Conservation (phyloP, 805 yeast genomes). For the Ogataea nitratoaversa region DNA sequence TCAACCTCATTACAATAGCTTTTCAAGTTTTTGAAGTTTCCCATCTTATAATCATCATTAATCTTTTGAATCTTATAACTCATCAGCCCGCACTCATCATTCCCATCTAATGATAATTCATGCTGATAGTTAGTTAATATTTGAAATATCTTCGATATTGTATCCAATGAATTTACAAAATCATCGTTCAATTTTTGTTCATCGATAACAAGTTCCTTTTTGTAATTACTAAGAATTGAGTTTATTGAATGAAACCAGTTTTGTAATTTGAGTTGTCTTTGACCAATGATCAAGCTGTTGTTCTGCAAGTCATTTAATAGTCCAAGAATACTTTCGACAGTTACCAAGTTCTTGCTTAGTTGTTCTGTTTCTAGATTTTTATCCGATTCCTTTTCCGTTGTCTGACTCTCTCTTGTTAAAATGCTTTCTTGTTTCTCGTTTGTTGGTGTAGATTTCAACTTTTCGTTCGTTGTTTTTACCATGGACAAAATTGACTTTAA, state of each 20-base stretch:
- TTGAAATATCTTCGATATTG: slow-evolving; percentile 21
- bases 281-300: slow-evolving; percentile 11
- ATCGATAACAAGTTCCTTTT: slow-evolving; percentile 10
- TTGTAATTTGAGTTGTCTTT: slow-evolving; percentile 8
- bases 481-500: slow-evolving; percentile 9
- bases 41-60: slow-evolving; percentile 18
- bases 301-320: slow-evolving; percentile 11
- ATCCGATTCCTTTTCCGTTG: neutral
- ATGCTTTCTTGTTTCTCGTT: neutral
- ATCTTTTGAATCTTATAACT: slow-evolving; percentile 17
- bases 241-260: slow-evolving; percentile 12
- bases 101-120: slow-evolving; percentile 2
- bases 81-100: slow-evolving; percentile 11
- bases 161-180: slow-evolving; percentile 23
- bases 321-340: slow-evolving; percentile 8
- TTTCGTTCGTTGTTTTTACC: slow-evolving; percentile 1
- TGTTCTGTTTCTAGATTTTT: neutral
- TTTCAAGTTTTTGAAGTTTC: slow-evolving; percentile 14
- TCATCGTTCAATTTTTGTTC: slow-evolving; percentile 17
- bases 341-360: neutral
- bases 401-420: neutral
- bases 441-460: neutral
- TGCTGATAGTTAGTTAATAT: slow-evolving; percentile 13
- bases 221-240: slow-evolving; percentile 3
- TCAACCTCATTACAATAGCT: slow-evolving; percentile 19